These are phyloP conservation scores for Peltaster fructicola DNA, from an alignment of 2,329 filamentous ascomycete species.

Conservation along the genomic window DNA sequence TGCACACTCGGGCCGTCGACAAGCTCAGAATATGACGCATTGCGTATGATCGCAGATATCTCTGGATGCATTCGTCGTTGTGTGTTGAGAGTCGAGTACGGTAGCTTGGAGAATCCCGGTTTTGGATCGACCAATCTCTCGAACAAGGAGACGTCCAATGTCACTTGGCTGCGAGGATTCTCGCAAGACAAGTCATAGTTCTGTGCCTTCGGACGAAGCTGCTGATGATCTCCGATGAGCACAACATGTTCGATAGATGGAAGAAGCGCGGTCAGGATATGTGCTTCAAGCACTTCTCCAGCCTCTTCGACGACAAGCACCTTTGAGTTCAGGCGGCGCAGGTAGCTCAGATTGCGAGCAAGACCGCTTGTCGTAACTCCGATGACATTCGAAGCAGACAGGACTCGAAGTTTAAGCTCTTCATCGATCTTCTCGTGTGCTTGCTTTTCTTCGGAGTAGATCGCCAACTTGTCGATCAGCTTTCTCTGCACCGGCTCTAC, in stretches of 20 bases:
- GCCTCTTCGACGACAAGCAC: slow-evolving; percentile 51
- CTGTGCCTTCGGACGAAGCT: slow-evolving; percentile 40
- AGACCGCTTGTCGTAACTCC: slow-evolving; percentile 44
- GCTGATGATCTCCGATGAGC: slow-evolving; percentile 44
- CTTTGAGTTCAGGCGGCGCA: slow-evolving; percentile 34
- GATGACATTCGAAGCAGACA: slow-evolving; percentile 32
- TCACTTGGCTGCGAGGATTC: slow-evolving; percentile 29
- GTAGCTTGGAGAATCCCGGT: slow-evolving; percentile 11
- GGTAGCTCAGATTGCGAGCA: slow-evolving; percentile 31
- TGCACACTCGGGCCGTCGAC: slow-evolving; percentile 28
- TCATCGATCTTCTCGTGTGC: slow-evolving; percentile 15
- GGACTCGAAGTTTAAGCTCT: slow-evolving; percentile 23
- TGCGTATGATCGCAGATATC: slow-evolving; percentile 40
- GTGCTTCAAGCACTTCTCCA: slow-evolving; percentile 47
- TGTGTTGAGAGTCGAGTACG: slow-evolving; percentile 30
- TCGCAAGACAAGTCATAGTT: slow-evolving; percentile 37
- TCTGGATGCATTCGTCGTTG: slow-evolving; percentile 50
- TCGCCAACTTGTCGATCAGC: slow-evolving; percentile 7
- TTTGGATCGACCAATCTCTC: slow-evolving; percentile 34
- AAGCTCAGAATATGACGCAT: slow-evolving; percentile 39
- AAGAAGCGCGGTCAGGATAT: slow-evolving; percentile 40
- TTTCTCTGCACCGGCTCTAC: slow-evolving; percentile 5
- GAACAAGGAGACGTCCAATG: slow-evolving; percentile 43
- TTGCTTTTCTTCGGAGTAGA: slow-evolving; percentile 7
- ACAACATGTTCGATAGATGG: slow-evolving; percentile 43